A percentile compares a stretch with the other conserved stretches of the same genome.
These are phyloP conservation scores for Blastocystis sp. DNA, from an alignment of 352 stramenopile species.

Conservation along the genomic window DNA sequence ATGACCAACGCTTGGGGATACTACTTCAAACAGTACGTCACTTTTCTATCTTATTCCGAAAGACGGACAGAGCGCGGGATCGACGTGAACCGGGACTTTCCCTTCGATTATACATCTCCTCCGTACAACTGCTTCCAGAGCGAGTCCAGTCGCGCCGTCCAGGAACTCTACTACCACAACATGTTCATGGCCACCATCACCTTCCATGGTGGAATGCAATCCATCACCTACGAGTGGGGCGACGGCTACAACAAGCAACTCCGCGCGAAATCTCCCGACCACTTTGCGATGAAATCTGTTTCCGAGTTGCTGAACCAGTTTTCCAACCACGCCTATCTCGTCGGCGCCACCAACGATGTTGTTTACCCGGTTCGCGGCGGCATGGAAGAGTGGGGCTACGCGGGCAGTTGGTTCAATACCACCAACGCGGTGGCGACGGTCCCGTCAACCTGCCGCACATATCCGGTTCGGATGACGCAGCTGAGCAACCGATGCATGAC, in stretches of 20 bases:
- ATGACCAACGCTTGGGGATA: constrained; percentile 54
- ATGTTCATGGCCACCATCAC: constrained; percentile 50
- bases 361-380: constrained; percentile 49
- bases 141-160: constrained; percentile 27
- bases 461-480: not conserved
- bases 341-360: constrained; percentile 23
- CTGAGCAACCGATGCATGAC: constrained; percentile 10
- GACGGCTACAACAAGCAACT: not conserved
- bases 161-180: constrained; percentile 8
- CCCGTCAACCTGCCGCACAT: not conserved
- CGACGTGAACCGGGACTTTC: constrained; percentile 55
- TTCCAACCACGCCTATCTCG: not conserved
- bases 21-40: not conserved
- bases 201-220: constrained; percentile 34
- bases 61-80: constrained; percentile 26
- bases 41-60: too few species aligned
- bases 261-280: not conserved
- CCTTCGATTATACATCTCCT: not conserved
- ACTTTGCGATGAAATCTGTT: constrained; percentile 13
- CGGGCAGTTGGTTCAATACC: constrained; percentile 26
- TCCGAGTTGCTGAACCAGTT: constrained; percentile 7
- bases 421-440: not conserved
- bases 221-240: constrained; percentile 56
- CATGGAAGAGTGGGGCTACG: constrained; percentile 56
- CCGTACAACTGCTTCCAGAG: constrained; percentile 1